Evolutionary conservation across 2,329 filamentous ascomycete species (phyloP), one percentile per base, ranked within the genome.

Genomic region (Colletotrichum limetticola): DNA sequence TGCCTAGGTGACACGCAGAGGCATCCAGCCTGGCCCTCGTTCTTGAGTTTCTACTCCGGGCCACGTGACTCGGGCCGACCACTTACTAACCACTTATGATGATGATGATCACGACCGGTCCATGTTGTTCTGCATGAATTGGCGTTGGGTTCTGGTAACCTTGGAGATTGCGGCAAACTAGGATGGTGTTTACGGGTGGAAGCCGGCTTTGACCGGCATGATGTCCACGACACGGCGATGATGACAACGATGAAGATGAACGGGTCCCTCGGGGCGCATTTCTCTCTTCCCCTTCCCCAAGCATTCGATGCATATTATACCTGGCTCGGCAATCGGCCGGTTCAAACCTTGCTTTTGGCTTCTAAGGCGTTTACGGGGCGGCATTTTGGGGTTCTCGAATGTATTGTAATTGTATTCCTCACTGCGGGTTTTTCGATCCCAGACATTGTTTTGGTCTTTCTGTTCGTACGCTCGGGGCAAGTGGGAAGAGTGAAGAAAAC

Each of bases 91-190:
- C 57, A 65, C 76, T 76, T 76, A 82, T 83, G 78, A 86, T 80
- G 84, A 85, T 86, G 79, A 86, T 85, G 82, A 83, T 73, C 77
- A 85, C 80, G 83, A 83, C 79, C 80, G 77, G 81, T 80, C 83
- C 78, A 84, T 80, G 80, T 83, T 75, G 78, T 76, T 77, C 78
- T 84, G 83, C 83, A 84, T 85, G 79, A 80, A 80, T 80, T 80
- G 84, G 84, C 83, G 83, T 85, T 86, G 73, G 71, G 73, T 74
- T 74, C 66, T 73, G 72, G 66, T 32, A 59, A 69, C 60, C 65
- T 69, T 59, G 69, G 69, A 65, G 66, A 74, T 69, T 72, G 60
- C 61, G 65, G 70, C 49, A 61, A 73, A 66, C 56, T 68, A 26
- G 52, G 57, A 42, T 70, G 71, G 67, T 73, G 66, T 73, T 71